phyloP scores from a whole-genome alignment of 2,329 filamentous ascomycete genomes.

The Neophaeococcomyces aloes region DNA sequence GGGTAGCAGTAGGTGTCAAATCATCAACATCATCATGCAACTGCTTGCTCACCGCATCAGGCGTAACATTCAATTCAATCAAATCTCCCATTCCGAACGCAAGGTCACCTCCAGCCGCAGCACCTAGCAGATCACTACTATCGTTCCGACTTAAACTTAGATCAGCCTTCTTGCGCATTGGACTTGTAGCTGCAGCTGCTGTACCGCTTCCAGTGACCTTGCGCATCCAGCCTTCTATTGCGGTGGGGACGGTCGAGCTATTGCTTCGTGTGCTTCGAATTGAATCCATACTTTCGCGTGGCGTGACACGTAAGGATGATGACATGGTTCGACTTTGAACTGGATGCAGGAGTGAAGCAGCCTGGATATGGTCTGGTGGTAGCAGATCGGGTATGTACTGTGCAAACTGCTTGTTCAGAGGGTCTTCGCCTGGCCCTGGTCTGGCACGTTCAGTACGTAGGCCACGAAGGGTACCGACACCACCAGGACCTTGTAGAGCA shows the following conservation, averaged over 20 bases:
- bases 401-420: conserved; percentile 71
- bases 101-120: no score
- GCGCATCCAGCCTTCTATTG: conserved; percentile 82
- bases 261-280: conserved; percentile 35
- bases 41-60: conserved; percentile 7
- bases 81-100: no score
- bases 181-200: neutral
- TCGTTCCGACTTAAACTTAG: conserved; percentile 12
- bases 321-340: conserved; percentile 12
- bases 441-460: conserved; percentile 45
- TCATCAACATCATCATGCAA: conserved; percentile 2
- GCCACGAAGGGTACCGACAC: conserved; percentile 69
- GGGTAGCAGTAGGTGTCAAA: neutral
- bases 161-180: conserved; percentile 7
- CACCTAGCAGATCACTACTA: conserved; percentile 27
- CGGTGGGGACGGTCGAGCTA: conserved; percentile 56
- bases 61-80: conserved; percentile 31
- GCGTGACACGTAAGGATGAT: conserved; percentile 28
- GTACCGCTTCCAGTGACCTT: conserved; percentile 46
- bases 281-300: conserved; percentile 32
- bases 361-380: conserved; percentile 33
- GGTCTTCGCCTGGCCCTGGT: conserved; percentile 68
- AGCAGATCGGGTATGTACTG: conserved; percentile 69
- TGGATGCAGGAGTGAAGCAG: no score
- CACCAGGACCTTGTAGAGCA: conserved; percentile 74